Percentiles rank a stretch among this genome's conserved stretches.
Evolutionary conservation across 2,329 filamentous ascomycete species (phyloP).

Genomic region (Eutypella sp.): DNA sequence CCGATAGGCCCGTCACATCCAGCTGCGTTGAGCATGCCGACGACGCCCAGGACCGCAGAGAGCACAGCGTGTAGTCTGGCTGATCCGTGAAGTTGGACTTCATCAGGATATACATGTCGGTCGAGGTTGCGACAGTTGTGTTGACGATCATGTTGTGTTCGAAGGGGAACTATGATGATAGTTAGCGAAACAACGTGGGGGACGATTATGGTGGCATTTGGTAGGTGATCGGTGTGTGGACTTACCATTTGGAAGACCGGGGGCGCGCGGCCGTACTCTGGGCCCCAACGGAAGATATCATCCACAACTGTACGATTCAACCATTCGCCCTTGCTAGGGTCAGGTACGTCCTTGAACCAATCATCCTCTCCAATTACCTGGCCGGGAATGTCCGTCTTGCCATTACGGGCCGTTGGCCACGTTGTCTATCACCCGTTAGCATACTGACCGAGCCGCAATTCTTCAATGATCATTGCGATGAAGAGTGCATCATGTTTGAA

Average conservation of each 20-base stretch:
- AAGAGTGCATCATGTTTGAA: no score
- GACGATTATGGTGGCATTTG: no score
- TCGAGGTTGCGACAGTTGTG: conserved; percentile 34
- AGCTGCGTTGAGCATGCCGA: conserved; percentile 63
- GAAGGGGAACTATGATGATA: conserved; percentile 49
- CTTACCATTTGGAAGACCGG: conserved; percentile 47
- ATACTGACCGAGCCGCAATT: not conserved
- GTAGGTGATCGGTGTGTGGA: conserved; percentile 28
- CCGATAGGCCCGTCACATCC: conserved; percentile 49
- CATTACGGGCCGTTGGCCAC: conserved; percentile 46
- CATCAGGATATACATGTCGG: conserved; percentile 63
- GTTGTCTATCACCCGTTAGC: conserved; percentile 29
- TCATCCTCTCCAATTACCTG: conserved; percentile 29
- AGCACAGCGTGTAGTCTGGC: conserved; percentile 60
- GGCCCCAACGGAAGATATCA: conserved; percentile 64
- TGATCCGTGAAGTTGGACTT: conserved; percentile 31
- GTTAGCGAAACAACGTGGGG: no score
- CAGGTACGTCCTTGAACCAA: conserved; percentile 37
- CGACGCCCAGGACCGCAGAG: conserved; percentile 58
- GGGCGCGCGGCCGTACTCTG: conserved; percentile 43
- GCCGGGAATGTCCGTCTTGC: conserved; percentile 26
- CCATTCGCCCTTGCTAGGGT: conserved; percentile 30
- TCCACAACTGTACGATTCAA: conserved; percentile 59
- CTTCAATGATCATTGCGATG: no score
- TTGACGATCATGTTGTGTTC: conserved; percentile 65